Conservation (phyloP, 1,139 yeast genomes). For the Sugiyamaella japonica region DNA sequence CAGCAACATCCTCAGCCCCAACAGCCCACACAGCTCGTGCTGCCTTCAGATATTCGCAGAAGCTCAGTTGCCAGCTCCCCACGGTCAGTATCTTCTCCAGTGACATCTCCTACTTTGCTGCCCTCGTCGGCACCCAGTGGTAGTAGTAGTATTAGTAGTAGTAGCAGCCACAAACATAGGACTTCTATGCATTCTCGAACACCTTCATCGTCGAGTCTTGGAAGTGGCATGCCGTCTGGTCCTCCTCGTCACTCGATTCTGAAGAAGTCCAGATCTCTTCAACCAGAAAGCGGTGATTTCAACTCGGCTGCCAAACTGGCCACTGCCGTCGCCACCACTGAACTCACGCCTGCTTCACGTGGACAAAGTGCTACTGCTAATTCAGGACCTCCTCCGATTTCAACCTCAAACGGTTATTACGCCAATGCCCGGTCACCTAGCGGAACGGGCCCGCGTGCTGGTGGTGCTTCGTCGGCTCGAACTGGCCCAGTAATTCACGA, state of each 20-base stretch:
- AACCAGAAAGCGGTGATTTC: background rate
- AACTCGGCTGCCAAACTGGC: background rate
- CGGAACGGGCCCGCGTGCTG: background rate
- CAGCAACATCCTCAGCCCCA: conserved; percentile 20
- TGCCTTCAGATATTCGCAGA: conserved; percentile 37
- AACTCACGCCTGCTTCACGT: conserved; percentile 1
- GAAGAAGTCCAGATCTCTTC: conserved; percentile 15
- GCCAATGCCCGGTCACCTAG: background rate
- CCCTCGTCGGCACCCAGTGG: background rate
- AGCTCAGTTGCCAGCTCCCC: conserved; percentile 27
- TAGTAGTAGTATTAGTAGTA: background rate
- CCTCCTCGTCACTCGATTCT: conserved; percentile 18
- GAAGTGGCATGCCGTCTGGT: conserved; percentile 1
- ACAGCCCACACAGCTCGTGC: conserved; percentile 30
- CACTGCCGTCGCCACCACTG: too few species aligned
- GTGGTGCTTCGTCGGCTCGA: conserved; percentile 11
- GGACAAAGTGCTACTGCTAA: conserved; percentile 2
- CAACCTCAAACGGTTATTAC: conserved; percentile 1
- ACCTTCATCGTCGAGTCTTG: conserved; percentile 2
- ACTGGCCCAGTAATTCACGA: conserved; percentile 15
- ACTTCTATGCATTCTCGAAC: conserved; percentile 15
- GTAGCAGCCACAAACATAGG: background rate
- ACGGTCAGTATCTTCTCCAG: conserved; percentile 24
- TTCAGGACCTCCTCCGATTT: conserved; percentile 7
- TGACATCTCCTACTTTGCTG: conserved; percentile 14